A percentile compares a stretch with the other conserved stretches of the same genome.
These are phyloP conservation scores for Carpinus fangiana DNA, from an alignment of 306 rosid species.

Conservation along the genomic window DNA sequence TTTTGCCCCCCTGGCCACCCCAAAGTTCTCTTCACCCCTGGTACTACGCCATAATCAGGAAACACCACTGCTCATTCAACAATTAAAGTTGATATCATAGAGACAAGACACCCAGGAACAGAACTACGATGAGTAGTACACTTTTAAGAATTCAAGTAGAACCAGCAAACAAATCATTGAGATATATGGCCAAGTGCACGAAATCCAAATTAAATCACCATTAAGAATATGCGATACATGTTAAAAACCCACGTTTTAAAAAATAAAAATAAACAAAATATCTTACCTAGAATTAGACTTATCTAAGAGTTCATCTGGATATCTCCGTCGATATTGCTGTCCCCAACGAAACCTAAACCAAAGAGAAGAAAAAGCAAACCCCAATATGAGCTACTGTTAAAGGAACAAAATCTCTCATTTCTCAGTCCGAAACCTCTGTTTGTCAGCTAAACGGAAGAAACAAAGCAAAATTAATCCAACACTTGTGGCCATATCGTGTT, in stretches of 20 bases:
- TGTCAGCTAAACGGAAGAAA: background rate
- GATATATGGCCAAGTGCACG: background rate
- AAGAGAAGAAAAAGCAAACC: background rate
- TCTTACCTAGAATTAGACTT: constrained; percentile 79
- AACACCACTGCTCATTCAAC: too few relatives aligned
- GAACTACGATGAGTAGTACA: background rate
- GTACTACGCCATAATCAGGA: background rate
- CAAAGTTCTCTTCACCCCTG: too few relatives aligned
- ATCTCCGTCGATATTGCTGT: constrained; percentile 75
- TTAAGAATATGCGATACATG: background rate
- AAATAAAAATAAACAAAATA: background rate
- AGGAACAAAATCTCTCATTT: background rate
- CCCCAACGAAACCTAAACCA: constrained; percentile 79
- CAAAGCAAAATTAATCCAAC: background rate
- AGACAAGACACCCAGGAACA: background rate
- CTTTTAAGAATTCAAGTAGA: background rate
- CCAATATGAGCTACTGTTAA: constrained; percentile 5
- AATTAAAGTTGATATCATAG: background rate
- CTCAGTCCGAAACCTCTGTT: background rate
- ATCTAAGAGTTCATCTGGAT: constrained; percentile 85
- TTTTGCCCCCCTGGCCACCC: too few relatives aligned
- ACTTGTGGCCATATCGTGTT: background rate
- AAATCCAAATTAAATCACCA: background rate
- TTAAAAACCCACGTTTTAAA: background rate
- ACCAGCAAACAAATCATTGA: background rate